These are phyloP conservation scores for Phascolomyces articulosus DNA, from an alignment of 371 early-diverging fungal species.

Conservation along the genomic window DNA sequence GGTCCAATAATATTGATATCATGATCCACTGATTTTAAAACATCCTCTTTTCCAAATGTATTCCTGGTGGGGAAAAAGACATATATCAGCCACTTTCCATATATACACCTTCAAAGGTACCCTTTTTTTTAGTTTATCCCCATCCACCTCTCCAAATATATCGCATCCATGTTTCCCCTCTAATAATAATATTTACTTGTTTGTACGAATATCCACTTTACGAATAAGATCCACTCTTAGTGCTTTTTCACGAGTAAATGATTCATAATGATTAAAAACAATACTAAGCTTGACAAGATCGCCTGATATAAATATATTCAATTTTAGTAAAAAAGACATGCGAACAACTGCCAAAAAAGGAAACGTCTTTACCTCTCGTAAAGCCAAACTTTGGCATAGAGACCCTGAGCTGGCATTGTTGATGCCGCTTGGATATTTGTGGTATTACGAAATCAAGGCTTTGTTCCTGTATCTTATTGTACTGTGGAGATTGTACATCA, in stretches of 20 bases:
- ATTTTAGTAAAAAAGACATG: not conserved
- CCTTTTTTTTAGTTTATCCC: no score
- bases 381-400: slow-evolving; percentile 47
- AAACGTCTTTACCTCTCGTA: slow-evolving; percentile 40
- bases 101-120: not conserved
- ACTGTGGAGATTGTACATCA: slow-evolving; percentile 33
- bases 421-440: slow-evolving; percentile 20
- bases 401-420: slow-evolving; percentile 33
- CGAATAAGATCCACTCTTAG: slow-evolving; percentile 38
- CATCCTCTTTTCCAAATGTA: slow-evolving; percentile 18
- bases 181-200: slow-evolving; percentile 8
- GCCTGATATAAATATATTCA: slow-evolving; percentile 21
- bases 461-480: slow-evolving; percentile 34
- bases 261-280: slow-evolving; percentile 33
- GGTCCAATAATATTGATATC: slow-evolving; percentile 24
- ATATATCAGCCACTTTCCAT: not conserved
- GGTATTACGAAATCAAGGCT: slow-evolving; percentile 22
- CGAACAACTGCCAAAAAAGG: not conserved
- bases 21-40: slow-evolving; percentile 21
- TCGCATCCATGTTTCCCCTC: not conserved
- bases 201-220: slow-evolving; percentile 36
- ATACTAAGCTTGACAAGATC: slow-evolving; percentile 44
- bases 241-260: slow-evolving; percentile 27
- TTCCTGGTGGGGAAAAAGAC: slow-evolving; percentile 7
- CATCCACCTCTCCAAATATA: no score